Conservation (phyloP, 805 yeast genomes). For the Pichia cephalocereana region DNA sequence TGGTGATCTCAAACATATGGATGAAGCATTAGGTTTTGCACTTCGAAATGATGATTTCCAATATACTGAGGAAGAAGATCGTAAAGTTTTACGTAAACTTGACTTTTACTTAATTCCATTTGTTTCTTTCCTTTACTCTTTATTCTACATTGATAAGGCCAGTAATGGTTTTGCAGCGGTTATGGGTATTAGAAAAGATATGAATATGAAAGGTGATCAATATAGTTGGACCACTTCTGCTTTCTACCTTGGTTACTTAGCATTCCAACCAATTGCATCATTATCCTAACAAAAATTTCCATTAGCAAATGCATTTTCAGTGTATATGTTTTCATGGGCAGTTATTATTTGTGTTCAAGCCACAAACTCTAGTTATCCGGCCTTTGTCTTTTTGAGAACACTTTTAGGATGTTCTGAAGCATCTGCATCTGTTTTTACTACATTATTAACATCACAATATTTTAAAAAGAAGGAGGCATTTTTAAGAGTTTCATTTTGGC, state of each 20-base stretch:
- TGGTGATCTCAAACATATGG: neutral
- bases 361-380: constrained; percentile 31
- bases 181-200: constrained; percentile 33
- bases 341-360: constrained; percentile 25
- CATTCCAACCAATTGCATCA: constrained; percentile 36
- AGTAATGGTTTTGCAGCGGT: constrained; percentile 36
- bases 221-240: constrained; percentile 36
- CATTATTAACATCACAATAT: constrained; percentile 23
- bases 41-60: neutral
- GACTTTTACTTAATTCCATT: constrained; percentile 27
- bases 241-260: constrained; percentile 34
- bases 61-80: constrained; percentile 14
- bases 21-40: constrained; percentile 1
- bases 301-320: constrained; percentile 26
- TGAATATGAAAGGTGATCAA: constrained; percentile 31
- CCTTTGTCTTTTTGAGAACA: constrained; percentile 36
- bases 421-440: constrained; percentile 22
- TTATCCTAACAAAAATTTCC: constrained; percentile 30
- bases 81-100: constrained; percentile 18
- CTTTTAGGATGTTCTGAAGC: constrained; percentile 35
- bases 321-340: constrained; percentile 37
- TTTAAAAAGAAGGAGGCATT: constrained; percentile 20
- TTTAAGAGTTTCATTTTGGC: constrained; percentile 16
- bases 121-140: constrained; percentile 19
- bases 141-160: constrained; percentile 30